These are phyloP conservation scores for Astragalus membranaceus DNA, from an alignment of 306 rosid species.

Conservation along the genomic window DNA sequence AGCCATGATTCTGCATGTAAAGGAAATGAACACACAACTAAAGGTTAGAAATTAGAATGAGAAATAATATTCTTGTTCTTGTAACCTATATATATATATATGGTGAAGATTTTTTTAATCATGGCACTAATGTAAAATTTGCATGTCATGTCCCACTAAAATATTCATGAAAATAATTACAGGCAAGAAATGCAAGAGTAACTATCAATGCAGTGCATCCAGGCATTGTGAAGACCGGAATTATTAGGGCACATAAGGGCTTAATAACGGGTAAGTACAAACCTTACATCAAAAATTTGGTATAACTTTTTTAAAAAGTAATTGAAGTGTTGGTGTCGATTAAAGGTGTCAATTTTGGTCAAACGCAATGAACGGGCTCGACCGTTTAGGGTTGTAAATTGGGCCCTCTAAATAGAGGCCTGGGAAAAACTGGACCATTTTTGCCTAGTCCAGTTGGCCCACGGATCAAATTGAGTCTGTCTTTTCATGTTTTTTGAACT, in stretches of 20 bases:
- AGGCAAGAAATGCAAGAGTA: slow-evolving; percentile 84
- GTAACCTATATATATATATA: too few relatives aligned
- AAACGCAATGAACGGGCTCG: too few relatives aligned
- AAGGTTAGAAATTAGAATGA: slow-evolving; percentile 42
- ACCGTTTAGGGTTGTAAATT: too few relatives aligned
- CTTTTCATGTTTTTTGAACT: too few relatives aligned
- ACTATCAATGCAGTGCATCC: slow-evolving; percentile 89
- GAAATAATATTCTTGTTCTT: too few relatives aligned
- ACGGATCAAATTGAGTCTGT: too few relatives aligned
- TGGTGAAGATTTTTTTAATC: not conserved
- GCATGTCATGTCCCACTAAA: not conserved
- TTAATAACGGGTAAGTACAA: slow-evolving; percentile 49
- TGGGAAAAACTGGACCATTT: too few relatives aligned
- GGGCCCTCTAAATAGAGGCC: too few relatives aligned
- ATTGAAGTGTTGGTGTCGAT: too few relatives aligned
- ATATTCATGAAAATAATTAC: not conserved
- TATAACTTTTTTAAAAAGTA: not conserved
- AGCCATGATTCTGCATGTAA: slow-evolving; percentile 72
- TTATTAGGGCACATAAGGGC: slow-evolving; percentile 75
- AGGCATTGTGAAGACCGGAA: slow-evolving; percentile 84
- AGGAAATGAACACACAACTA: slow-evolving; percentile 74
- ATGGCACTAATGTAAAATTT: not conserved
- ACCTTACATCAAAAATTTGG: not conserved
- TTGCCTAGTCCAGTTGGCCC: too few relatives aligned
- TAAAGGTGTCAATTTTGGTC: too few relatives aligned